Evolutionary conservation across 169 alveolate genomes (phyloP), one percentile per base, ranked within the genome.

Genomic region (Babesia bovis): DNA sequence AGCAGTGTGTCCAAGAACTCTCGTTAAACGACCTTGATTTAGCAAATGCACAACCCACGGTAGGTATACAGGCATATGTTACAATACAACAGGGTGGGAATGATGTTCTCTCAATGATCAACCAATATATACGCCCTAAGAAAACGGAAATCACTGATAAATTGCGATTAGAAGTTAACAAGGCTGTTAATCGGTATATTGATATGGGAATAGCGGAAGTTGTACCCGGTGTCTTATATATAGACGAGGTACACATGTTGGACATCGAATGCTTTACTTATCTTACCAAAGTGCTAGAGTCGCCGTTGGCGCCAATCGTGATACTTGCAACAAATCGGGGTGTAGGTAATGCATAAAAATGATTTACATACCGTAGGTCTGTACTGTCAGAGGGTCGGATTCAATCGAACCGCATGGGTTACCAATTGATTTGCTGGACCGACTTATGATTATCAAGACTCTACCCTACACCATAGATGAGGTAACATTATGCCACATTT

Each of bases 61-160:
- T 84, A 50, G 6, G 84, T 63, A 38, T 33, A 9, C 30, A 23
- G 12, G 2, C 6, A 2, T 15, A 26, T 5, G 25, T 17, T 23
- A 9, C 17, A 38, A 21, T n/a, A 23, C 71, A 77, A 7, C 58
- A 84, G 87, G 98, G 98, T 42, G 99, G 99, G 6, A 96, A 95
- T 76, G 99, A 97, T 73, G 91, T 97, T 76, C 91, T 97, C 52
- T 94, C 99, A 3, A 90, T 97, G 82, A 90, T 98, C 95, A 98
- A 98, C 49, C 96, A 97, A 74, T 95, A 96, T 56, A 83, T 96
- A 87, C 93, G 97, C 85, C 99, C 98, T 19, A 94, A 96, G 91
- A 97, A 97, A 71, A 98, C 99, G 1, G 99, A 98, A 85, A 97
- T 98, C 51, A 98, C 99, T 10, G 99, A 98, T 63, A 97, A 97